Base-by-base conservation (phyloP, 2,329 filamentous ascomycete genomes). In the Cytospora chrysosperma region DNA sequence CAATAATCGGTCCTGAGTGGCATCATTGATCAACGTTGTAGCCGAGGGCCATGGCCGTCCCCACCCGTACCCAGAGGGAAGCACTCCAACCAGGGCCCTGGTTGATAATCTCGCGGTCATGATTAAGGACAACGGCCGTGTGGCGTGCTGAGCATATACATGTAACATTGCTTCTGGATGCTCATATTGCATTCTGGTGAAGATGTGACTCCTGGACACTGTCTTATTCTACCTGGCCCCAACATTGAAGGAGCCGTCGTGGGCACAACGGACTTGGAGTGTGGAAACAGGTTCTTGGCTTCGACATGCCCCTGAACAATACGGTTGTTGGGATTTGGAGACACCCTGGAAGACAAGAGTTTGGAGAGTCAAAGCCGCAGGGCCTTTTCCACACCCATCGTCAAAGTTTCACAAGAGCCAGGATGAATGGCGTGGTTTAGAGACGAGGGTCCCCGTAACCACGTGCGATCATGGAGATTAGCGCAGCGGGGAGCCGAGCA, bases 71-170 rank as follows among this genome's bases (percentile, higher is more conserved):
- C 19, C 40, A n/a, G 19, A 7, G 13, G 7, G 21, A 24, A 30
- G 4, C 21, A 7, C 12, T 28, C 24, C 51, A 27, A 54, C 51
- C 32, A 34, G 32, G 12, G 32, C 32, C 51, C 51, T 28, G 51
- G 51, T 54, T 21, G 51, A 28, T 54, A 54, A 54, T 54, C 51
- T 54, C 51, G 51, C 30, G 26, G 51, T n/a, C 17, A 30, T 54
- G 12, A 54, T 54, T 54, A 54, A 54, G 51, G 51, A 34, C 51
- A 24, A 54, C 43, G 43, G 43, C 13, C 43, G n/a, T 47, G 43
- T 47, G 43, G n/a, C 12, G n/a, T 47, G 43, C 19, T 47, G n/a
- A n/a, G 21, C 43, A 24, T 47, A 21, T 47, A 47, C 13, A 12
- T 24, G 43, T 47, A 47, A 47, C n/a, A 24, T 13, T 21, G 10